Evolutionary conservation across 139 green algal genomes (phyloP).

Genomic region (Picochlorum sp.): DNA sequence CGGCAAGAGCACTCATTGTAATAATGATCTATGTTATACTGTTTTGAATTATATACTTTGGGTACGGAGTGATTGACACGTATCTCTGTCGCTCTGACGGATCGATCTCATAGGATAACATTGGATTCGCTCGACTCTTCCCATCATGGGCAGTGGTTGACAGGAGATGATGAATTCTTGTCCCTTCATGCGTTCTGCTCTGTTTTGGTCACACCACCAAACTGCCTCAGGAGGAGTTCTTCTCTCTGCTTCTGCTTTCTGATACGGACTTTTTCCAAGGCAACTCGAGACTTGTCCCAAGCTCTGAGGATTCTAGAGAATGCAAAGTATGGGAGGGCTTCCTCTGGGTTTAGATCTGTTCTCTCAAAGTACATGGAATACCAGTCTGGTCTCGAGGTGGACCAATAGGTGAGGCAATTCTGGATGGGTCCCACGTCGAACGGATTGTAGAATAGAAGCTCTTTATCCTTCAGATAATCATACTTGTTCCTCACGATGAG

Average conservation of each 20-base stretch:
- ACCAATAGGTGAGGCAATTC: conserved; percentile 36
- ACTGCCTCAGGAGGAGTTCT: background rate
- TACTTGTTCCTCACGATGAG: conserved; percentile 36
- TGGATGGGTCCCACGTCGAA: conserved; percentile 31
- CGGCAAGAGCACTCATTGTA: conserved; percentile 1
- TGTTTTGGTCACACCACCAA: background rate
- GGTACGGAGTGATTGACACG: too few relatives aligned
- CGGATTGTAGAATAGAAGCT: conserved; percentile 28
- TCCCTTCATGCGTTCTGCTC: background rate
- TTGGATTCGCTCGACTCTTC: too few relatives aligned
- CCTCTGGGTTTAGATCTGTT: conserved; percentile 3
- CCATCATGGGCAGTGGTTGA: too few relatives aligned
- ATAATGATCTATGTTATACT: background rate
- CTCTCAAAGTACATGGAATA: conserved; percentile 12
- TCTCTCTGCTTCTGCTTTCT: background rate
- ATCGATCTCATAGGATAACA: too few relatives aligned
- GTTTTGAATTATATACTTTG: too few relatives aligned
- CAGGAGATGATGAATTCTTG: background rate
- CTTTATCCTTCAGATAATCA: conserved; percentile 35
- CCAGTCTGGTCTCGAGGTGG: conserved; percentile 17
- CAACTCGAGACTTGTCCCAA: background rate
- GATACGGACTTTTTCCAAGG: background rate
- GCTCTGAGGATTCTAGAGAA: background rate
- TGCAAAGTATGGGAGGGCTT: background rate
- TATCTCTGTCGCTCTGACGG: too few relatives aligned